Base-by-base conservation (phyloP, 2,329 filamentous ascomycete species). In the Curvularia spicifera region DNA sequence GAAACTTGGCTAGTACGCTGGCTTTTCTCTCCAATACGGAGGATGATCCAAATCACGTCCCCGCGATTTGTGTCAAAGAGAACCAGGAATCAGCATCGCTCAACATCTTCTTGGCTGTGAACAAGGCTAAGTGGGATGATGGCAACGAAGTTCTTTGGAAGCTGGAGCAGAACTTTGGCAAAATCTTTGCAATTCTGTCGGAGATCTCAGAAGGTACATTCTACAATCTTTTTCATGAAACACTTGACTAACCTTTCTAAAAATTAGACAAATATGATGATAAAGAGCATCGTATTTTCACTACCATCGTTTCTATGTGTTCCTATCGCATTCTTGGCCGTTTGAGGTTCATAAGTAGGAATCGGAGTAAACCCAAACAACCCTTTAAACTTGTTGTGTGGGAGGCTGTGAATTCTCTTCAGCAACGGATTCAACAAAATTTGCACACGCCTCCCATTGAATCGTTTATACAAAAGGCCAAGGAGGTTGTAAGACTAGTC, bases 281-380 rank as follows among this genome's bases (percentile, higher is more conserved):
- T 24, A 48, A 22, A 48, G 61, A 61, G 46, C 10, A 53, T 46
- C 26, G 39, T 7, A 26, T 61, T 15, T 61, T 61, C 43, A 51
- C 35, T 15, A 56, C 56, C 40, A 64, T 64, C 20, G 35, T 64
- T 29, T 53, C 56, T 3, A 64, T 61, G 54, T 61, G 56, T 43
- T 60, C 59, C 12, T 35, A 33, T 29, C 59, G 61, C 22, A 61
- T 64, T 26, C 59, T 64, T 3, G 22, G 48, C 22, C 56, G 59
- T 18, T 51, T 64, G n/a, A 47, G 61, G 37, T 53, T 64, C 35
- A 28, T 57, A 20, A 10, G 28, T 10, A 57, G 48, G 6, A 51
- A 40, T 15, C 24, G 55, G 26, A 22, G 39, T 18, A 28, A 15
- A 12, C 40, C 44, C 6, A 57, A 48, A 39, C 58, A 53, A 28